Evolutionary conservation across 257 asterid genomes (phyloP).

Genomic region (Solanum lycopersicoides): DNA sequence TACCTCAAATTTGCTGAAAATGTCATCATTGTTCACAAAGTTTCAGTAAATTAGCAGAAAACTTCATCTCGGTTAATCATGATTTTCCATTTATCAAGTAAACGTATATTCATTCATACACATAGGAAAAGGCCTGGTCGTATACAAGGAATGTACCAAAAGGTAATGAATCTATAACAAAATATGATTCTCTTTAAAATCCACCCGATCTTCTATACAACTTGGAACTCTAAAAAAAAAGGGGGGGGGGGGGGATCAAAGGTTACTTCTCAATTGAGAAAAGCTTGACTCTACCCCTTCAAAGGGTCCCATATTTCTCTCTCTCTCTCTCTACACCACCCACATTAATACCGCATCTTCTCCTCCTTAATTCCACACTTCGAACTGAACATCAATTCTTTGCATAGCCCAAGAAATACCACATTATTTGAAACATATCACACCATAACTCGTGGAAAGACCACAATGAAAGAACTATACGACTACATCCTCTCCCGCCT

Average conservation of each 20-base stretch:
- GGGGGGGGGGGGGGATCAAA: too few relatives aligned
- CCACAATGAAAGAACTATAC: not conserved
- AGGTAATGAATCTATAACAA: not conserved
- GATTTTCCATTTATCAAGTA: not conserved
- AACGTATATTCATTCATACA: not conserved
- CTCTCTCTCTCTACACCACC: not conserved
- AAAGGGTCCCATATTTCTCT: not conserved
- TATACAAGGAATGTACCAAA: not conserved
- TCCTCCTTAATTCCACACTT: not conserved
- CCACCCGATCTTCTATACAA: not conserved
- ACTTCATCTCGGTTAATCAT: not conserved
- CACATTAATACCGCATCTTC: not conserved
- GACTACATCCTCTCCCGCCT: not conserved
- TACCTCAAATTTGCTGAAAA: not conserved
- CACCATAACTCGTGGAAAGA: not conserved
- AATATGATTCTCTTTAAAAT: not conserved
- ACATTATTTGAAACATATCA: not conserved
- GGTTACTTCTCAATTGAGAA: not conserved
- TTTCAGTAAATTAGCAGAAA: not conserved
- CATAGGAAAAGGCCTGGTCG: not conserved
- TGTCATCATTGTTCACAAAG: not conserved
- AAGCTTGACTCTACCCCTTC: not conserved
- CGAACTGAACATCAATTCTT: not conserved
- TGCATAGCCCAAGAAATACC: not conserved
- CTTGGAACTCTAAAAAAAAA: not conserved